Conservation (phyloP, 768 basidiomycete species). For the Lentinula aciculospora region DNA sequence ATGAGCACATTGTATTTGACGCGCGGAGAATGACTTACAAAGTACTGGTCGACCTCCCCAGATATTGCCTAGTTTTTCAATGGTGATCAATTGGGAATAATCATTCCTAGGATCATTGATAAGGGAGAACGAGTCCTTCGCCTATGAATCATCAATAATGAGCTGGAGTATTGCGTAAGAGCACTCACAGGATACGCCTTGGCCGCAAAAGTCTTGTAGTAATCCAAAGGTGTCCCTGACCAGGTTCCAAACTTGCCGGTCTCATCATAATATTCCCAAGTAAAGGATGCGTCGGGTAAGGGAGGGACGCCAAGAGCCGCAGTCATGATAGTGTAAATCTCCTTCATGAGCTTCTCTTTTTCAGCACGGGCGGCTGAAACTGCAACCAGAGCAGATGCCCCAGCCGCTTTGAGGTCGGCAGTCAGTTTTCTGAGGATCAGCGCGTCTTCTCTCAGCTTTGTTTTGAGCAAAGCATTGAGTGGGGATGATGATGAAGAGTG, state of each 20-base stretch:
- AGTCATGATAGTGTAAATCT: constrained; percentile 79
- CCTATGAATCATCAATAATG: constrained; percentile 28
- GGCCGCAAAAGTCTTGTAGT: constrained; percentile 61
- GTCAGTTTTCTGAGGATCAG: constrained; percentile 69
- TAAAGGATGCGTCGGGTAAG: constrained; percentile 59
- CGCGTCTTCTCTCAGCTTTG: constrained; percentile 88
- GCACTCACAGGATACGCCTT: constrained; percentile 48
- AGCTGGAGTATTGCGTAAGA: neutral
- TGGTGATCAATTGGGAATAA: constrained; percentile 81
- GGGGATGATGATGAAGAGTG: constrained; percentile 72
- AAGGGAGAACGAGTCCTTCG: constrained; percentile 79
- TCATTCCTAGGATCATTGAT: constrained; percentile 92
- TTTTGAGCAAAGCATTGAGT: constrained; percentile 77
- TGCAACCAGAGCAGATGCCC: constrained; percentile 40
- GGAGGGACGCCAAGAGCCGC: constrained; percentile 88
- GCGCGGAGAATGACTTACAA: constrained; percentile 43
- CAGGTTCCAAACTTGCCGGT: constrained; percentile 71
- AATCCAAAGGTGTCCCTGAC: constrained; percentile 79
- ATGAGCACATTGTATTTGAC: neutral
- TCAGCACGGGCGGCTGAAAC: constrained; percentile 60
- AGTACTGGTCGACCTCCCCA: constrained; percentile 82
- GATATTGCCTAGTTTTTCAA: constrained; percentile 89
- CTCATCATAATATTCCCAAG: constrained; percentile 86
- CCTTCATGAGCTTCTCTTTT: constrained; percentile 82
- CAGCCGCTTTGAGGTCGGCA: constrained; percentile 43